Evolutionary conservation across 2,329 filamentous ascomycete species (phyloP).

Genomic region (Incumbomyces delicatus): DNA sequence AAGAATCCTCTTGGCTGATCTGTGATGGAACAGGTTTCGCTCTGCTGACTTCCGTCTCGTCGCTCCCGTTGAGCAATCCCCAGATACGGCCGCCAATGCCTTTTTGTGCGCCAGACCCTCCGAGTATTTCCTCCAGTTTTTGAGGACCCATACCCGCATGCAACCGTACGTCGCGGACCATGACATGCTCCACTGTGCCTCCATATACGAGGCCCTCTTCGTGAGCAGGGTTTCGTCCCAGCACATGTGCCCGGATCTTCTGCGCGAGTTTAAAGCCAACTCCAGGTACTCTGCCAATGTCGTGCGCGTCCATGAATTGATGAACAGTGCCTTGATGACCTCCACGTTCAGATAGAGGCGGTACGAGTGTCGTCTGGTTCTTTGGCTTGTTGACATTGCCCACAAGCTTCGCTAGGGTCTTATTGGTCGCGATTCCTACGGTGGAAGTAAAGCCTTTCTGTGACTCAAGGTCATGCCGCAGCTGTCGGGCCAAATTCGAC

Average conservation of each 20-base stretch:
- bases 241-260: constrained; percentile 53
- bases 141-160: constrained; percentile 54
- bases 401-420: constrained; percentile 74
- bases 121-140: constrained; percentile 58
- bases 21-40: constrained; percentile 67
- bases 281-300: constrained; percentile 72
- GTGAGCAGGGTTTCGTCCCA: constrained; percentile 36
- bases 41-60: constrained; percentile 62
- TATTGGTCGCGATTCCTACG: constrained; percentile 79
- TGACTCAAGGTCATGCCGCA: constrained; percentile 63
- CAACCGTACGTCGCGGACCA: constrained; percentile 55
- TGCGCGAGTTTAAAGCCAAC: constrained; percentile 73
- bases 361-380: constrained; percentile 73
- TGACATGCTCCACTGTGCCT: constrained; percentile 47
- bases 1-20: constrained; percentile 93
- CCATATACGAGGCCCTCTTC: constrained; percentile 39
- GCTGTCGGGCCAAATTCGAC: constrained; percentile 67
- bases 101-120: constrained; percentile 58
- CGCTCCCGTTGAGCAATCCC: constrained; percentile 70
- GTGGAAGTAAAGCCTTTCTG: constrained; percentile 78
- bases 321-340: constrained; percentile 42
- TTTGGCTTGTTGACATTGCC: constrained; percentile 79
- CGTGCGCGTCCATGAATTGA: constrained; percentile 63
- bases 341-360: constrained; percentile 42
- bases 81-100: constrained; percentile 66